Conservation (phyloP, 257 asterid genomes). For the Nemophila menziesii region DNA sequence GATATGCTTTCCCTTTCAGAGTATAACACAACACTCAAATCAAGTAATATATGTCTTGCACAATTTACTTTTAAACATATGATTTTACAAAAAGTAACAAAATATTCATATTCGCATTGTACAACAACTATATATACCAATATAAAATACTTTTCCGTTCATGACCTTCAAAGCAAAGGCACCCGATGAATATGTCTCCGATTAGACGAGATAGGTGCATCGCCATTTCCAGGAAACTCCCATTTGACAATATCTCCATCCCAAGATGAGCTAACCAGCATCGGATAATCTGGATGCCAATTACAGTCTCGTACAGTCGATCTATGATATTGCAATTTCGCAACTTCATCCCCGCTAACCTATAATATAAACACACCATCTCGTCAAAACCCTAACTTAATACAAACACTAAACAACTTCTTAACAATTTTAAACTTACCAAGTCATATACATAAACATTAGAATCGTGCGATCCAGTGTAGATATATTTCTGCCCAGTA, state of each 20-base stretch:
- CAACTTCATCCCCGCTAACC: constrained; percentile 58
- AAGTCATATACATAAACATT: constrained; percentile 66
- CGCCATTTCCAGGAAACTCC: constrained; percentile 50
- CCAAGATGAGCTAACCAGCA: constrained; percentile 86
- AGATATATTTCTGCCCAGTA: constrained; percentile 87
- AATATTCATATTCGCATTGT: too few relatives aligned
- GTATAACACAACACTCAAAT: too few relatives aligned
- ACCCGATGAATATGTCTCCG: constrained; percentile 20
- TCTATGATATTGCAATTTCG: constrained; percentile 54
- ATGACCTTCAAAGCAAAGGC: constrained; percentile 8
- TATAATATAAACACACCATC: constrained; percentile 10
- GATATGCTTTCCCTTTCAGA: too few relatives aligned
- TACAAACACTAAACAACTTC: neutral
- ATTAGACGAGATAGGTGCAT: constrained; percentile 20
- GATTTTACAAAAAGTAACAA: too few relatives aligned
- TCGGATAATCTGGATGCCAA: constrained; percentile 79
- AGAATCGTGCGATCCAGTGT: constrained; percentile 80
- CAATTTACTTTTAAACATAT: too few relatives aligned
- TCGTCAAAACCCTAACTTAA: neutral
- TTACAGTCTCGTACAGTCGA: constrained; percentile 69
- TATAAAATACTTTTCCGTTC: neutral
- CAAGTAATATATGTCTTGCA: too few relatives aligned
- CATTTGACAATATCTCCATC: constrained; percentile 75
- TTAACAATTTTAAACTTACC: constrained; percentile 33
- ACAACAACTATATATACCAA: too few relatives aligned